phyloP scores from a whole-genome alignment of 2,329 filamentous ascomycete species.

The Penicillium capsulatum region DNA sequence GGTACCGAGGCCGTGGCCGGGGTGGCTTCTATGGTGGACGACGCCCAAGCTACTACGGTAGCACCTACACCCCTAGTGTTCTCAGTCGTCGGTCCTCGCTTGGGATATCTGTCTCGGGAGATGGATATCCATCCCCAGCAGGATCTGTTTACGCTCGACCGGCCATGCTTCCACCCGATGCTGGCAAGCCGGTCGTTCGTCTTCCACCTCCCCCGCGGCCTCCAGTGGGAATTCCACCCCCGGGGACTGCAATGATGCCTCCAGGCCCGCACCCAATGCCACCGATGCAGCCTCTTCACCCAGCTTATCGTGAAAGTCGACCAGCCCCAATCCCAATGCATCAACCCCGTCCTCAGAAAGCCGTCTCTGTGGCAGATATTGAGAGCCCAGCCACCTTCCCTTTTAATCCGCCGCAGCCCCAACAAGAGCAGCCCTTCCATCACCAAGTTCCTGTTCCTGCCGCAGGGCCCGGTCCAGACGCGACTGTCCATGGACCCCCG shows the following conservation, averaged over 20 bases:
- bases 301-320: slow-evolving; percentile 57
- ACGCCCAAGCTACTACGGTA: slow-evolving; percentile 65
- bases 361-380: slow-evolving; percentile 87
- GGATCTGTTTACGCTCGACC: slow-evolving; percentile 71
- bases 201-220: slow-evolving; percentile 62
- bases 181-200: slow-evolving; percentile 69
- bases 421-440: slow-evolving; percentile 82
- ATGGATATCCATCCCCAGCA: slow-evolving; percentile 73
- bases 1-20: slow-evolving; percentile 64
- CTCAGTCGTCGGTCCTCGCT: slow-evolving; percentile 83
- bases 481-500: slow-evolving; percentile 58
- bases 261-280: slow-evolving; percentile 22
- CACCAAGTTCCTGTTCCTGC: slow-evolving; percentile 84
- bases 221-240: slow-evolving; percentile 24
- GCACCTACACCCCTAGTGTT: slow-evolving; percentile 83
- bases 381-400: slow-evolving; percentile 69
- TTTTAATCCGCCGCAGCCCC: slow-evolving; percentile 57
- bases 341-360: slow-evolving; percentile 90
- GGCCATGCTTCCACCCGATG: slow-evolving; percentile 56
- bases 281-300: slow-evolving; percentile 53
- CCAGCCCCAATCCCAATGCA: slow-evolving; percentile 70
- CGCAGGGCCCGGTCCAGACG: slow-evolving; percentile 53
- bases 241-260: slow-evolving; percentile 17
- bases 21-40: slow-evolving; percentile 70
- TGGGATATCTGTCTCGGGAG: slow-evolving; percentile 62